These are phyloP conservation scores for Claviceps sp. DNA, from an alignment of 2,329 filamentous ascomycete genomes.

Conservation along the genomic window DNA sequence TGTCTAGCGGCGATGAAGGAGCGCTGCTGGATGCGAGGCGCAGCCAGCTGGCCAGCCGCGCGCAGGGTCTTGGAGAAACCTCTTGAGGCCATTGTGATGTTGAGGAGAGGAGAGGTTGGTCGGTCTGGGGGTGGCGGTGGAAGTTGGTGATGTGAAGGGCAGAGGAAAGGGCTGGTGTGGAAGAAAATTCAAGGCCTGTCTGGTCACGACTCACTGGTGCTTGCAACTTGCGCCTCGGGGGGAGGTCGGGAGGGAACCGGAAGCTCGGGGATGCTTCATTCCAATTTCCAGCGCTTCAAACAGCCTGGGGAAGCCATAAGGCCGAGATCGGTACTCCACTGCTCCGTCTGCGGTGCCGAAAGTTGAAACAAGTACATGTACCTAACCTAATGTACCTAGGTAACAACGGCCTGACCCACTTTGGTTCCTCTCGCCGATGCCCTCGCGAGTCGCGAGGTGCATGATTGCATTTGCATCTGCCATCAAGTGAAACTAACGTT, in stretches of 20 bases:
- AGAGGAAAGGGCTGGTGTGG: constrained; percentile 7
- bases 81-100: constrained; percentile 60
- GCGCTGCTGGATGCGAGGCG: constrained; percentile 47
- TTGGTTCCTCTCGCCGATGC: too few species aligned
- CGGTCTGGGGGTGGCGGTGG: constrained; percentile 8
- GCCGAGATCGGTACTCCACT: constrained; percentile 2
- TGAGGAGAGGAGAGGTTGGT: constrained; percentile 14
- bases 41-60: constrained; percentile 45
- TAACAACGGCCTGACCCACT: too few species aligned
- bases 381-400: too few species aligned
- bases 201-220: constrained; percentile 2
- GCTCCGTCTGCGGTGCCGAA: background rate
- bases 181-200: constrained; percentile 1
- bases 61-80: constrained; percentile 57
- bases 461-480: too few species aligned
- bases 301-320: background rate
- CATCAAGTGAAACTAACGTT: too few species aligned
- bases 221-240: background rate
- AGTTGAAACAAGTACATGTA: too few species aligned
- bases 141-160: constrained; percentile 8
- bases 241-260: background rate
- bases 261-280: too few species aligned
- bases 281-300: too few species aligned
- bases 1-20: constrained; percentile 49
- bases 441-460: too few species aligned